Percentiles rank a stretch among this genome's conserved stretches.
Conservation (phyloP, 225 moss, liverwort and hornwort genomes). For the Climacium dendroides region DNA sequence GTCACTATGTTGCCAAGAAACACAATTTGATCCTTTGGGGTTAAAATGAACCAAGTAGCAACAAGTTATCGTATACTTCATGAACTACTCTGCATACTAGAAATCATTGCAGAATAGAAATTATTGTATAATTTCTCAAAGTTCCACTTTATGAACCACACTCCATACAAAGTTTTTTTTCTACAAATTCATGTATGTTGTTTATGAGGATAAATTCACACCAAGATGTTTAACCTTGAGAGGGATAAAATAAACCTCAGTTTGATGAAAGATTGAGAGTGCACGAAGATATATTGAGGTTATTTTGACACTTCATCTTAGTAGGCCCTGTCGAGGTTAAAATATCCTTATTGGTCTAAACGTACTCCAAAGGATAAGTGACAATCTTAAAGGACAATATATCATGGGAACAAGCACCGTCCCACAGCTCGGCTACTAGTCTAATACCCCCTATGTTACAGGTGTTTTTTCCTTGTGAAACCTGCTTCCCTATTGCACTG, state of each 20-base stretch:
- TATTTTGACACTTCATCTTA: background rate
- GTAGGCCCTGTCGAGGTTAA: background rate
- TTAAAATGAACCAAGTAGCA: background rate
- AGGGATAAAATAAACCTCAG: background rate
- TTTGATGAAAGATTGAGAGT: background rate
- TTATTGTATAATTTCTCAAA: too few species aligned
- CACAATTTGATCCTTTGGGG: too few species aligned
- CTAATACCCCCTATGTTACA: background rate
- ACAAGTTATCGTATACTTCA: background rate
- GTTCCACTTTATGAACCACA: background rate
- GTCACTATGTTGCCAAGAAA: too few species aligned
- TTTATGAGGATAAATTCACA: background rate
- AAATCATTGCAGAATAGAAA: background rate
- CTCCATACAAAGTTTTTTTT: background rate
- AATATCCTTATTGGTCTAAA: background rate
- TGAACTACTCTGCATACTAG: too few species aligned
- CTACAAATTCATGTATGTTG: background rate
- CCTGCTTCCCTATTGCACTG: background rate
- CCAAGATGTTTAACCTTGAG: background rate
- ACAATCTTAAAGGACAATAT: background rate
- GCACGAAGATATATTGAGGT: background rate
- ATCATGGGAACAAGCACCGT: background rate
- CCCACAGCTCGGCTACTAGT: background rate
- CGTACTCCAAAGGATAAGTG: background rate
- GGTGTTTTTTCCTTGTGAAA: background rate